phyloP scores from a whole-genome alignment of 116 monocot species.

The Trichopus zeylanicus region DNA sequence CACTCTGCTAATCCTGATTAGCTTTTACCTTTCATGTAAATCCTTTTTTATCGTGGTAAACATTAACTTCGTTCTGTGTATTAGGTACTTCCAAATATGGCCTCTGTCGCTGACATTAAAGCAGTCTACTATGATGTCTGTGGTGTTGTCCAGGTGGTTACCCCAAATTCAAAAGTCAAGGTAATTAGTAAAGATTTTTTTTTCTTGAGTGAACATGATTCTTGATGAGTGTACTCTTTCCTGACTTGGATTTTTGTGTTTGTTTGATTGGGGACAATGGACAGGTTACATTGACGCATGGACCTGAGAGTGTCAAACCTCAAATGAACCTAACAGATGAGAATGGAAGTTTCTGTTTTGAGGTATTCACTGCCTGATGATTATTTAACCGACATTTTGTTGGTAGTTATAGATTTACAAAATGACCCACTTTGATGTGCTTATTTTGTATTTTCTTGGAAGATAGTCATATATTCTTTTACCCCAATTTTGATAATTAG shows the following conservation, averaged over 20 bases:
- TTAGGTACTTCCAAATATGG: constrained; percentile 89
- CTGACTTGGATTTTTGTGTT: background rate
- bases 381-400: background rate
- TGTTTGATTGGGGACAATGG: background rate
- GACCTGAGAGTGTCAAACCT: constrained; percentile 58
- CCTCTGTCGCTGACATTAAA: constrained; percentile 67
- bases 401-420: background rate
- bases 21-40: background rate
- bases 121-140: constrained; percentile 77
- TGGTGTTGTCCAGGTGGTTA: constrained; percentile 51
- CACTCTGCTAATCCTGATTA: background rate
- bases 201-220: background rate
- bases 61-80: background rate
- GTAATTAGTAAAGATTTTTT: constrained; percentile 16
- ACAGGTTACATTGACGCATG: constrained; percentile 81
- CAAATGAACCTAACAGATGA: constrained; percentile 54
- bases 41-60: background rate
- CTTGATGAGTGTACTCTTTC: background rate
- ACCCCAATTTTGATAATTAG: too few relatives aligned
- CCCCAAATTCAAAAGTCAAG: constrained; percentile 61
- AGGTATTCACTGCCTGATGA: constrained; percentile 37
- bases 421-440: background rate
- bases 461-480: too few relatives aligned
- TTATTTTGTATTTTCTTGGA: background rate
- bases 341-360: constrained; percentile 82